Evolutionary conservation across 2,329 filamentous ascomycete genomes (phyloP), one percentile per base, ranked within the genome.

Genomic region (Trematosphaeria pertusa): DNA sequence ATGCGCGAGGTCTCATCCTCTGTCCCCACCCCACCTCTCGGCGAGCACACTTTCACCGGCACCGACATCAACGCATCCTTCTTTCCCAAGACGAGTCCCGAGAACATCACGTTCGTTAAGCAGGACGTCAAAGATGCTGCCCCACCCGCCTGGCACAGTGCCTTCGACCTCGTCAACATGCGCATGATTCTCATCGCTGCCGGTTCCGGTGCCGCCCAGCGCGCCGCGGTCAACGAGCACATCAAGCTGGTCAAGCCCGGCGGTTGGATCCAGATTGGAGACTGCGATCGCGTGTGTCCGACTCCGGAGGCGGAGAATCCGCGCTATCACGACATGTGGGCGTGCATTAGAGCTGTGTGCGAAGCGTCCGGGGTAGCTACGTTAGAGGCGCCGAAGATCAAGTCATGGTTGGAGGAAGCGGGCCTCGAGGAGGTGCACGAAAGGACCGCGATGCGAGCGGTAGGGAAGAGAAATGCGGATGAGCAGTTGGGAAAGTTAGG

Each of bases 231-330:
- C 33, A 32, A 37, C 14, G 48, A 50, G 35, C 38, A 50, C 38
- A 50, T 50, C 15, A 38, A 38, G 22, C 15, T 21, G 5, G 21
- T 45, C 14, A 45, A 38, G 18, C 42, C 42, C 14, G 48, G 48
- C 20, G 48, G 37, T 26, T 50, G 48, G 48, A 42, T 50, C 2
- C 43, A 46, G 48, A 50, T 50, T 39, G 48, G 48, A 19, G 48
- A 50, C 34, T 50, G 48, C 35, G 48, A 50, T 35, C 37, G 48
- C 14, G 32, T 50, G 9, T 50, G 48, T 34, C 48, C 48, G 28
- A 50, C 48, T 9, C 26, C 37, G 11, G 48, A 36, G 18, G 26
- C 32, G 19, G 43, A 46, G 28, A 50, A 50, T 24, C 48, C 48
- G 17, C 34, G 35, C 24, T 50, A 50, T 39, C 48, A 50, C 35